Evolutionary conservation across 305 asterid genomes (phyloP), one percentile per base, ranked within the genome.

Genomic region (Fraxinus xanthoxyloides): DNA sequence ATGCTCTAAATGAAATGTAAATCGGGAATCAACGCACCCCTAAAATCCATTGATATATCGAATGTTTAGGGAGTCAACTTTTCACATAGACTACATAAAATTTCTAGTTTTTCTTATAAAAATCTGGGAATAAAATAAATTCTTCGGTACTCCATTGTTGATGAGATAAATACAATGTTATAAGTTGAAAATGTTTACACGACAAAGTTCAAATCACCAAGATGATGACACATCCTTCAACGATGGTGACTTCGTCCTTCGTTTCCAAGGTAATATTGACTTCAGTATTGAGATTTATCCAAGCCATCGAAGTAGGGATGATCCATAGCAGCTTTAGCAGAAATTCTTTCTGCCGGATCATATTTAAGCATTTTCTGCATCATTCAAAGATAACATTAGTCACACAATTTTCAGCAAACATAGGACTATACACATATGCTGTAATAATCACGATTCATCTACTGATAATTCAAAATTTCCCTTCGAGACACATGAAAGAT

Each of bases 241-340:
- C 26, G 38, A 59, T 24, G 63, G 72, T 40, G 7, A 77, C 24
- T 21, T 32, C 63, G 10, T 1, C 67, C 65, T 31, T 59, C 21
- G 13, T 35, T 28, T 21, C 30, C 0, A 23, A 19, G 28, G 31
- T 19, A 59, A 59, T 17, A 36, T 59, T 7, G 51, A 72, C 79
- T 77, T 92, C 92, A 95, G 87, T 89, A 95, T 83, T 95, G 99
- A 54, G 97, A 92, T 82, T 92, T 94, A 83, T 95, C 99, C 92
- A 95, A 88, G 89, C 90, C 87, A 81, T 95, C 94, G 30, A 95
- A 95, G 90, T 90, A 95, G 15, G 97, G 97, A 84, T 95, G 99
- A 34, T 94, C 99, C 69, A 95, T 82, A 54, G 99, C 98, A 82
- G 92, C 94, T 87, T 94, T 95, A 1, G 99, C 99, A 1, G 99